phyloP scores from a whole-genome alignment of 1,284 basidiomycete species.

The Austropuccinia psidii region DNA sequence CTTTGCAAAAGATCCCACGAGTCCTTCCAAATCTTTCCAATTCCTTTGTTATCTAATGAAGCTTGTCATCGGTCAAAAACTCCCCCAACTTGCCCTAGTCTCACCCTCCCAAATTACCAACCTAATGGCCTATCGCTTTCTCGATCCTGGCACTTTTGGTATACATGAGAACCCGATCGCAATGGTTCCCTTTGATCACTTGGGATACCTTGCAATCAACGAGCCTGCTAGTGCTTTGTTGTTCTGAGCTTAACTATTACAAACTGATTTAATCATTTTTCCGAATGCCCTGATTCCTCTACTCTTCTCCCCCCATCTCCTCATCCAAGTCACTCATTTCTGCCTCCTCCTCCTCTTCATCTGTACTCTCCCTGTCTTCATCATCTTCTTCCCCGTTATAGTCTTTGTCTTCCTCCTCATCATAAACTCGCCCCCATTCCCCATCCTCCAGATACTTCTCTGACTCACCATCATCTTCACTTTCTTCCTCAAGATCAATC shows the following conservation, averaged over 20 bases:
- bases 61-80: not conserved
- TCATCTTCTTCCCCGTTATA: not conserved
- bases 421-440: not conserved
- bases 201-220: not conserved
- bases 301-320: not conserved
- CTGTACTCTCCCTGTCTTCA: not conserved
- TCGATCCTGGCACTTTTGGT: not conserved
- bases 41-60: not conserved
- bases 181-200: constrained; percentile 1
- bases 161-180: not conserved
- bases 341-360: not conserved
- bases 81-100: too few relatives aligned
- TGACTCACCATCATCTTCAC: too few relatives aligned
- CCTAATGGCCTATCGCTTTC: not conserved
- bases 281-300: not conserved
- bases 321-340: not conserved
- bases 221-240: not conserved
- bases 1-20: too few relatives aligned
- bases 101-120: not conserved
- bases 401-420: not conserved
- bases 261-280: too few relatives aligned
- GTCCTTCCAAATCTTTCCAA: not conserved
- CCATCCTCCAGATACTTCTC: not conserved
- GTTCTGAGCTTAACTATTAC: not conserved
- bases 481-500: constrained; percentile 1